Evolutionary conservation across 441 rosid genomes (phyloP).

Genomic region (Erysimum pusillum): DNA sequence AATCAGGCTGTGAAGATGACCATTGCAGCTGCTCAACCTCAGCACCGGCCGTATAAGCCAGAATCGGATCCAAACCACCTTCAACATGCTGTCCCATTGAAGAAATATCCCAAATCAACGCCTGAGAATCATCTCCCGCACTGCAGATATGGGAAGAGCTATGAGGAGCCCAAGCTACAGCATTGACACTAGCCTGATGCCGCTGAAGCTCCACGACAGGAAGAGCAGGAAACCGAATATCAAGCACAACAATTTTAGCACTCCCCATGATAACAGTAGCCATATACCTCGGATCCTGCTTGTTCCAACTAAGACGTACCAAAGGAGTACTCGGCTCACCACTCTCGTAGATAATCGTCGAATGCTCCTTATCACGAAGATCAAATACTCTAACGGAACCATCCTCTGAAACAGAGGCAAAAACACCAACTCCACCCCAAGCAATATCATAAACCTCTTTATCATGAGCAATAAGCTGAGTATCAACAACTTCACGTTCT

Average conservation of each 20-base stretch:
- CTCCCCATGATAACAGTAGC: constrained; percentile 96
- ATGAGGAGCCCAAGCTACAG: constrained; percentile 97
- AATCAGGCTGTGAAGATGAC: constrained; percentile 97
- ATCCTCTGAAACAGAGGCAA: constrained; percentile 94
- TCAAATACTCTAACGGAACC: constrained; percentile 95
- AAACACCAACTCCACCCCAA: constrained; percentile 99
- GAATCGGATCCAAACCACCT: constrained; percentile 93
- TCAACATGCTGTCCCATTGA: constrained; percentile 92
- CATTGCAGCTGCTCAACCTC: constrained; percentile 97
- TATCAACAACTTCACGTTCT: constrained; percentile 86
- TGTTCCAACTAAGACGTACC: constrained; percentile 94
- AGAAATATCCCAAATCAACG: constrained; percentile 91
- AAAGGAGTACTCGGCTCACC: constrained; percentile 91
- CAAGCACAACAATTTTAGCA: constrained; percentile 88
- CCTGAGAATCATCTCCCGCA: constrained; percentile 97
- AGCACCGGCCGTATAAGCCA: constrained; percentile 90
- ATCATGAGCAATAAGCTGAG: constrained; percentile 93
- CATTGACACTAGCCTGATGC: constrained; percentile 90
- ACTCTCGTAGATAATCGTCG: constrained; percentile 93
- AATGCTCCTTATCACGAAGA: constrained; percentile 92
- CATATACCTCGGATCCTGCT: constrained; percentile 98
- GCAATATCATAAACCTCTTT: constrained; percentile 97
- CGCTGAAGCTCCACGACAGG: constrained; percentile 96
- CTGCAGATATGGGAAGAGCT: constrained; percentile 95
- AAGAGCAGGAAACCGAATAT: constrained; percentile 87